Percentiles rank a stretch among this genome's conserved stretches.
Evolutionary conservation across 2,329 filamentous ascomycete species (phyloP).

Genomic region (Scytalidium lignicola): DNA sequence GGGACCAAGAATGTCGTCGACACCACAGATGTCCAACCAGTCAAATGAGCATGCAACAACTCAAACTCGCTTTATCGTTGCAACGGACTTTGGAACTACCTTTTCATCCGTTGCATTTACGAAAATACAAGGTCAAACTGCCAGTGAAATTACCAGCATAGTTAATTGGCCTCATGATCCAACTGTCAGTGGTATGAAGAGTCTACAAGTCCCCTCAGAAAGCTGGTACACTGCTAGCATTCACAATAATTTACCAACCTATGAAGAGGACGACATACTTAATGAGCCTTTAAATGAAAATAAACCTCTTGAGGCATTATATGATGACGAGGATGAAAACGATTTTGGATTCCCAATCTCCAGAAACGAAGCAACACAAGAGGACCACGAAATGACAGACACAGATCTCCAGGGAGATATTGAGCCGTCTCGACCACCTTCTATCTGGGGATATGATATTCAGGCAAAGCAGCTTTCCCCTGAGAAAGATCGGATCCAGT

Average conservation of each 20-base stretch:
- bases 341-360: neutral
- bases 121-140: neutral
- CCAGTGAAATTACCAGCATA: conserved; percentile 10
- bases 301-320: neutral
- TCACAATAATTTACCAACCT: neutral
- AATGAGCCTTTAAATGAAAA: neutral
- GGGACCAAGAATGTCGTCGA: neutral
- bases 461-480: conserved; percentile 4
- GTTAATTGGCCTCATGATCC: conserved; percentile 13
- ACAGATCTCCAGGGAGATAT: neutral
- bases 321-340: neutral
- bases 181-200: conserved; percentile 1
- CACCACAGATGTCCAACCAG: neutral
- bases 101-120: conserved; percentile 12
- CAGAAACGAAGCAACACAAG: neutral
- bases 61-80: conserved; percentile 9
- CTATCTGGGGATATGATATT: conserved; percentile 10
- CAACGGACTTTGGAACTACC: conserved; percentile 18
- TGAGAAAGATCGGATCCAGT: conserved; percentile 4
- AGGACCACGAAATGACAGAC: neutral
- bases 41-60: neutral
- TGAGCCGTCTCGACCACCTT: neutral
- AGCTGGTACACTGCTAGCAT: conserved; percentile 16
- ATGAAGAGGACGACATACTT: neutral
- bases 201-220: conserved; percentile 15